Evolutionary conservation across 2,329 filamentous ascomycete species (phyloP).

Genomic region (Colletotrichum higginsianum): DNA sequence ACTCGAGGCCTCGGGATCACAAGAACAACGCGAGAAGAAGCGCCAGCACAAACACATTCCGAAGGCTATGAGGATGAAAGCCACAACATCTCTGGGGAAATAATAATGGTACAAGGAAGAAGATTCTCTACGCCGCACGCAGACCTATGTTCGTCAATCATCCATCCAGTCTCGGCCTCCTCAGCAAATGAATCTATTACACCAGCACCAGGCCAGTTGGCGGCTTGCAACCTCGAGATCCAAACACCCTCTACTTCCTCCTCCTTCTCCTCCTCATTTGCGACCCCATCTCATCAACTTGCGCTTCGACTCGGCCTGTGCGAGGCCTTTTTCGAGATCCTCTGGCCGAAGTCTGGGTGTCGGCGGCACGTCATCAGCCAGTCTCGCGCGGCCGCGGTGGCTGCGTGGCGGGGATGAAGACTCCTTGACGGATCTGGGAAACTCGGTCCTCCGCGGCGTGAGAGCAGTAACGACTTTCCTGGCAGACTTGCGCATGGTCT

Average conservation of each 20-base stretch:
- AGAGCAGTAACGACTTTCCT: conserved; percentile 73
- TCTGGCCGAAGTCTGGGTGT: conserved; percentile 68
- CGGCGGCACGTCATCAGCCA: conserved; percentile 71
- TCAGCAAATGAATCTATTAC: conserved; percentile 25
- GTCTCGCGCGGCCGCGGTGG: conserved; percentile 33
- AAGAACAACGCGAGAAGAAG: conserved; percentile 71
- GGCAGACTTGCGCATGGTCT: conserved; percentile 79
- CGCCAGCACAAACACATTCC: conserved; percentile 83
- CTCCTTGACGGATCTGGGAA: conserved; percentile 71
- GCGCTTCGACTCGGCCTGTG: conserved; percentile 54
- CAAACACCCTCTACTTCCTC: background rate
- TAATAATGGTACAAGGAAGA: conserved; percentile 38
- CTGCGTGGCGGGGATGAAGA: conserved; percentile 41
- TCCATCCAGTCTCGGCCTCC: conserved; percentile 25
- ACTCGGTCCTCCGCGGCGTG: conserved; percentile 74
- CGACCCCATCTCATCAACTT: conserved; percentile 52
- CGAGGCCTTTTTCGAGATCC: conserved; percentile 73
- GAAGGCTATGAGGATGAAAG: conserved; percentile 67
- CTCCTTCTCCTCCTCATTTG: conserved; percentile 11
- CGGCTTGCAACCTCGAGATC: background rate
- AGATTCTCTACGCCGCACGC: conserved; percentile 30
- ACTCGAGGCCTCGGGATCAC: conserved; percentile 48
- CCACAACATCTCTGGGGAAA: conserved; percentile 45
- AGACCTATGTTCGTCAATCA: conserved; percentile 23
- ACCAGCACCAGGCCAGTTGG: conserved; percentile 40